Percentiles rank a stretch among this genome's conserved stretches.
phyloP scores from a whole-genome alignment of 345 rosid species.

The Mangifera indica region DNA sequence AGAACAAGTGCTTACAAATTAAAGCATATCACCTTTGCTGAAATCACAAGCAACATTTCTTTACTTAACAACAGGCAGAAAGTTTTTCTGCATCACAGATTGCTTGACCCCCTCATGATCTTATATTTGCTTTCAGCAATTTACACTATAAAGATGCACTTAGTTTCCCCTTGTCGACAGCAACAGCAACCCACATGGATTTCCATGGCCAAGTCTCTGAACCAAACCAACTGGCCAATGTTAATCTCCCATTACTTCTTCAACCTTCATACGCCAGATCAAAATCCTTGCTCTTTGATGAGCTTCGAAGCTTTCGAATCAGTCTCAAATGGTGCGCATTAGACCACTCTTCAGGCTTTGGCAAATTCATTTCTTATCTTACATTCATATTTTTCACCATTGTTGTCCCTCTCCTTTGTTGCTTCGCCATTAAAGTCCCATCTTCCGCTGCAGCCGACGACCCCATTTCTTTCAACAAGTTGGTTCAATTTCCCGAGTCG shows the following conservation, averaged over 20 bases:
- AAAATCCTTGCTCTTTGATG: slow-evolving; percentile 41
- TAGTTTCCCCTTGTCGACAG: neutral
- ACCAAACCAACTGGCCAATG: neutral
- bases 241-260: slow-evolving; percentile 34
- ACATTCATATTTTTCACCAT: slow-evolving; percentile 44
- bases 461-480: slow-evolving; percentile 49
- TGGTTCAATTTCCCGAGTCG: slow-evolving; percentile 68
- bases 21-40: neutral
- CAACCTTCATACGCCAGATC: slow-evolving; percentile 36
- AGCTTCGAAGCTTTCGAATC: slow-evolving; percentile 47
- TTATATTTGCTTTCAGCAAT: neutral
- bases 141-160: neutral
- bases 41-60: slow-evolving; percentile 18
- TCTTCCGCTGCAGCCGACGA: slow-evolving; percentile 26
- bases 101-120: neutral
- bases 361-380: slow-evolving; percentile 50
- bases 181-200: slow-evolving; percentile 1
- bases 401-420: slow-evolving; percentile 41
- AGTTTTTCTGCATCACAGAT: slow-evolving; percentile 17
- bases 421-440: slow-evolving; percentile 35
- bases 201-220: neutral
- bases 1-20: neutral
- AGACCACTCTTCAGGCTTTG: slow-evolving; percentile 57
- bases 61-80: neutral
- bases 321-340: slow-evolving; percentile 68